A percentile compares a stretch with the other conserved stretches of the same genome.
Evolutionary conservation across 139 green algal species (phyloP).

Genomic region (Ostreobium quekettii): DNA sequence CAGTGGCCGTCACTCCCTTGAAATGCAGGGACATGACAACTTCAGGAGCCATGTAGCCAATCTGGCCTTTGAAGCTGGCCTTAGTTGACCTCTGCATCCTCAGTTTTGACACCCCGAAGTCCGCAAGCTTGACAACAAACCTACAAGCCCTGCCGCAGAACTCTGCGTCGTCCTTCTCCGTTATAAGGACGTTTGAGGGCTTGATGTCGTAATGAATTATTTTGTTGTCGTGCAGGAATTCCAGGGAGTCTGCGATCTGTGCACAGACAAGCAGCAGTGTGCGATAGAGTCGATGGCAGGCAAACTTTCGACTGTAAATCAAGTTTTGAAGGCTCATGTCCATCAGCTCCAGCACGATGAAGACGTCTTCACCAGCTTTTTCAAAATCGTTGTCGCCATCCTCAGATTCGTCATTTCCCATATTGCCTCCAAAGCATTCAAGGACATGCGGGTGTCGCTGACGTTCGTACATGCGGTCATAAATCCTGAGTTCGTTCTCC

Average conservation of each 20-base stretch:
- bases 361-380: not conserved
- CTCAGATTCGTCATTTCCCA: not conserved
- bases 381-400: not conserved
- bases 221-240: not conserved
- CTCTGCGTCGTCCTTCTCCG: not conserved
- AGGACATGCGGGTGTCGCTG: not conserved
- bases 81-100: not conserved
- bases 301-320: not conserved
- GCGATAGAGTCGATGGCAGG: not conserved
- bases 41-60: slow-evolving; percentile 18
- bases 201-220: slow-evolving; percentile 22
- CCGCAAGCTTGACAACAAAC: slow-evolving; percentile 15
- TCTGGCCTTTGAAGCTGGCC: slow-evolving; percentile 3
- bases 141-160: no score
- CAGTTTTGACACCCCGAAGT: slow-evolving; percentile 11
- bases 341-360: slow-evolving; percentile 18
- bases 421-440: slow-evolving; percentile 5
- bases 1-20: not conserved
- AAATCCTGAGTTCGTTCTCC: not conserved
- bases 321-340: not conserved
- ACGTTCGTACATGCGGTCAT: not conserved
- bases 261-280: not conserved
- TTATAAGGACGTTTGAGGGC: slow-evolving; percentile 16
- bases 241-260: not conserved
- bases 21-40: not conserved